Evolutionary conservation across 208 protist species (phyloP), one percentile per base, ranked within the genome.

Genomic region (Ichthyophonus hoferi): DNA sequence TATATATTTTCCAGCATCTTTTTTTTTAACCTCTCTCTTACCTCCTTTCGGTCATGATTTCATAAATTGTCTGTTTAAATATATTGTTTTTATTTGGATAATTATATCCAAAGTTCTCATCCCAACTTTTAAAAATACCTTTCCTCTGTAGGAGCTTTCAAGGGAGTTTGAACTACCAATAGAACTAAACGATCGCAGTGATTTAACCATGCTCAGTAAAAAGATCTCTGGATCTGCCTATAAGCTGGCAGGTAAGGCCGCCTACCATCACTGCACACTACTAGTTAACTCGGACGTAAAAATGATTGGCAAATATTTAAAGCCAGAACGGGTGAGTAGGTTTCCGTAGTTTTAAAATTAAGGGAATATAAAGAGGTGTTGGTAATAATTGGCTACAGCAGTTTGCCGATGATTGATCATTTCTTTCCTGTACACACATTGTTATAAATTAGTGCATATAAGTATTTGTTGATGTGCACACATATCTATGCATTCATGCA

Each of bases 231-330:
- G 81, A 12, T 85, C 81, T 24, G 81, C 81, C 3, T 85, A 85
- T 1, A 85, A 85, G 40, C 40, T 85, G 35, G 81, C 33, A 12
- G 81, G 81, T 24, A 37, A 38, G 40, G 24, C n/a, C 33, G 81
- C 81, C 14, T 85, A 85, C 40, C 81, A 85, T 50, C 81, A 85
- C 40, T 85, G 81, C 0, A 85, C 81, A 12, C 81, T 85, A 14
- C 40, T 85, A 24, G 40, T 50, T 38, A 85, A 7, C 81, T 41
- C 35, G 17, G 40, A 85, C 33, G 40, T 42, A 24, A 85, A 0
- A 38, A 85, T 7, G 12, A 17, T 85, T 14, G 81, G 81, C 39
- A 85, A 58, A 38, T 85, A 85, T 37, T 34, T 85, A 38, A 17
- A 85, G 14, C 38, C 81, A n/a, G 81, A 85, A 42, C 38, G 39